Conservation (phyloP, 139 green algal species). For the Dunaliella primolecta region DNA sequence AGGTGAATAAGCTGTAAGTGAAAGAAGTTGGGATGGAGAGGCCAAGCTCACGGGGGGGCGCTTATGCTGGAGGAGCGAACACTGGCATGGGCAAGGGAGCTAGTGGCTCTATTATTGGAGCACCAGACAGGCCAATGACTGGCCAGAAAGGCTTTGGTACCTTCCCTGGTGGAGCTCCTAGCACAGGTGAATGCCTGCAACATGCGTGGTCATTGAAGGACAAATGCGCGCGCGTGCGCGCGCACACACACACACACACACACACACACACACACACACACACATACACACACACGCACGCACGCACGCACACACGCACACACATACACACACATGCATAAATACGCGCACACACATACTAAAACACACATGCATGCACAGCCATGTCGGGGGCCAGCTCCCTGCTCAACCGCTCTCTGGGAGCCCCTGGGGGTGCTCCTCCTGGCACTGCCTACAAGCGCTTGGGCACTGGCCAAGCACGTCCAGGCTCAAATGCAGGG, state of each 20-base stretch:
- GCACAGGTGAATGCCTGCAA: slow-evolving; percentile 5
- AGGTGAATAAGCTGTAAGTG: background rate
- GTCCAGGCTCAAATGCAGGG: slow-evolving; percentile 33
- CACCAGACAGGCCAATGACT: slow-evolving; percentile 32
- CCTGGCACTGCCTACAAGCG: slow-evolving; percentile 43
- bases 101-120: slow-evolving; percentile 23
- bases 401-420: background rate
- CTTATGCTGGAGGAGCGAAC: background rate
- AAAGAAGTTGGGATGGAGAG: slow-evolving; percentile 29
- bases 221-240: background rate
- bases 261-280: background rate
- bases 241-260: background rate
- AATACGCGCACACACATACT: too few species aligned
- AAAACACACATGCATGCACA: slow-evolving; percentile 19
- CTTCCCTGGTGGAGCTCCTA: background rate
- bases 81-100: slow-evolving; percentile 31
- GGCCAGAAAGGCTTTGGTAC: slow-evolving; percentile 22
- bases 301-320: background rate
- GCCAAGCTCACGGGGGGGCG: slow-evolving; percentile 22
- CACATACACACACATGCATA: background rate
- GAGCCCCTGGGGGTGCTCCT: slow-evolving; percentile 4
- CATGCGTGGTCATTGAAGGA: too few species aligned
- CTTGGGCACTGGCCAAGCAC: slow-evolving; percentile 25
- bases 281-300: slow-evolving; percentile 5
- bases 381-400: slow-evolving; percentile 9